Evolutionary conservation across 1,139 yeast species (phyloP).

Genomic region (Blastobotrys petasosporus): DNA sequence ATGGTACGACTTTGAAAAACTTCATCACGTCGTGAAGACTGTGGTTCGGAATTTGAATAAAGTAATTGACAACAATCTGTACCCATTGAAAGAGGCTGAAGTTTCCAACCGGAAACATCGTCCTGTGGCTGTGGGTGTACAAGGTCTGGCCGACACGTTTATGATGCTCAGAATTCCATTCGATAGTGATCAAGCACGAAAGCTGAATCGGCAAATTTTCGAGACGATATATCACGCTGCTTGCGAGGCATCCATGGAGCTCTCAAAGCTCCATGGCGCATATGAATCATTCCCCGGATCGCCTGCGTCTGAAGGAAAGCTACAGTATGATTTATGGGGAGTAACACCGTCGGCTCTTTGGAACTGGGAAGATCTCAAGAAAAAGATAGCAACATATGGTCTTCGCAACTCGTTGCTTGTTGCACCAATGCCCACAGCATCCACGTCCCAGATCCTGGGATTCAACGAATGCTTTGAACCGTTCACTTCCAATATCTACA

Average conservation of each 20-base stretch:
- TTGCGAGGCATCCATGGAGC: constrained; percentile 69
- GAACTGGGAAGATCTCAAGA: constrained; percentile 72
- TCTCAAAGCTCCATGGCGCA: constrained; percentile 59
- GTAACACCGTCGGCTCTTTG: constrained; percentile 64
- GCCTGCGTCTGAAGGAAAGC: constrained; percentile 72
- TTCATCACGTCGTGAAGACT: constrained; percentile 70
- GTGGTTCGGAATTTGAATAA: constrained; percentile 67
- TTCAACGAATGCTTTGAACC: constrained; percentile 92
- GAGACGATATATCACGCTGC: constrained; percentile 90
- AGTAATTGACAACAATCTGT: constrained; percentile 71
- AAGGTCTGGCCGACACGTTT: constrained; percentile 86
- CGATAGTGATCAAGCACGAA: constrained; percentile 66
- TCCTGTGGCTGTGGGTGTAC: constrained; percentile 86
- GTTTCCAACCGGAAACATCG: constrained; percentile 68
- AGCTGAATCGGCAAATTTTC: constrained; percentile 70
- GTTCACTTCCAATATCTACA: constrained; percentile 78
- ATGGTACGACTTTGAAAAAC: constrained; percentile 60
- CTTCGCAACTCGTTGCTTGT: constrained; percentile 75
- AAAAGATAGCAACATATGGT: constrained; percentile 55
- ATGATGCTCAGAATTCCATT: constrained; percentile 71
- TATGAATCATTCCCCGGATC: constrained; percentile 69
- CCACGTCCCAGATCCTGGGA: constrained; percentile 86
- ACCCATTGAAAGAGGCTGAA: constrained; percentile 69
- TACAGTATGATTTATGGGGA: constrained; percentile 80
- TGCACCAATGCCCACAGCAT: constrained; percentile 95